phyloP scores from a whole-genome alignment of 2,329 filamentous ascomycete species.

The Paraphoma sp. region DNA sequence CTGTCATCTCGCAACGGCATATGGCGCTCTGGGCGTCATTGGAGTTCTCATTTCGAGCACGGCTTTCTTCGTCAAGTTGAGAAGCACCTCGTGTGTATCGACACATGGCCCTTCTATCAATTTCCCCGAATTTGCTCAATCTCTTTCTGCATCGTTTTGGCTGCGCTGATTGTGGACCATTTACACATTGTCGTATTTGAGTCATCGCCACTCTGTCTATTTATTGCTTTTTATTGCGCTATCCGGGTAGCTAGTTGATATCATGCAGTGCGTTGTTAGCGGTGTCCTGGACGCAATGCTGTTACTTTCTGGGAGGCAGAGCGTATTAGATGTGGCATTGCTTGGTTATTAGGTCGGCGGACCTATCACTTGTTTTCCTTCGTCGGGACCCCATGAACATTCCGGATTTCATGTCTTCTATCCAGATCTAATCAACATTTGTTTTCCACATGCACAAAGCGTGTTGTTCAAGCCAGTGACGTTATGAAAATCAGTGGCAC shows the following conservation, averaged over 20 bases:
- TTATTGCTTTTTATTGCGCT: constrained; percentile 8
- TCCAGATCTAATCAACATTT: too few relatives aligned
- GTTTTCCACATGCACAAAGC: too few relatives aligned
- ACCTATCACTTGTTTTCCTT: too few relatives aligned
- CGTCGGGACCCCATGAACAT: too few relatives aligned
- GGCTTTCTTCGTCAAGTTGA: constrained; percentile 6
- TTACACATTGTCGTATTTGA: constrained; percentile 5
- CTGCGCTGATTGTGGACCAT: background rate
- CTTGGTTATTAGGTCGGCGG: too few relatives aligned
- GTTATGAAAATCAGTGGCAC: too few relatives aligned
- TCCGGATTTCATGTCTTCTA: too few relatives aligned
- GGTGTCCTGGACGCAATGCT: constrained; percentile 10
- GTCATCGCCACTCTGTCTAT: constrained; percentile 16
- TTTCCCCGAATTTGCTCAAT: too few relatives aligned
- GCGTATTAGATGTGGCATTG: constrained; percentile 3
- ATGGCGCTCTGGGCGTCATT: constrained; percentile 25
- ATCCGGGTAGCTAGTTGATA: constrained; percentile 5
- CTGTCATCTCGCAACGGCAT: constrained; percentile 17
- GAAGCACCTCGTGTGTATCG: background rate
- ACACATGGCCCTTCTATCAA: too few relatives aligned
- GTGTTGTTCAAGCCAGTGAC: too few relatives aligned
- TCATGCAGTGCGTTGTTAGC: constrained; percentile 13
- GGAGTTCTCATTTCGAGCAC: constrained; percentile 16
- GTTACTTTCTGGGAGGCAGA: constrained; percentile 1
- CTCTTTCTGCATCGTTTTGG: too few relatives aligned